These are phyloP conservation scores for Kalaharituber pfeilii DNA, from an alignment of 2,329 filamentous ascomycete genomes.

Conservation along the genomic window DNA sequence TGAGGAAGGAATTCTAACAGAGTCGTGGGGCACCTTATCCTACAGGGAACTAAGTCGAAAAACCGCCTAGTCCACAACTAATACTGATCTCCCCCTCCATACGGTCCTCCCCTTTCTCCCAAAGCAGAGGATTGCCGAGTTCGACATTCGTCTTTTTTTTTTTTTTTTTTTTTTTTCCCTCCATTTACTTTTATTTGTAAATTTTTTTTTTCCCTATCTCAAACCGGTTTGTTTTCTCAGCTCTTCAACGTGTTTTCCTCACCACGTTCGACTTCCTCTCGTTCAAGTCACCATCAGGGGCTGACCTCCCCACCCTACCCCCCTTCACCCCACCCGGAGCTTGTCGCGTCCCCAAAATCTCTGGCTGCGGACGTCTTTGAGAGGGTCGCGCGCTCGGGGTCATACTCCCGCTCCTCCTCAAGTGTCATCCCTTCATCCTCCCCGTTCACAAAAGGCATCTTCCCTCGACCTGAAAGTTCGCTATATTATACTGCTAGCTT, in stretches of 20 bases:
- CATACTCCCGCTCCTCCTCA: background rate
- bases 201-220: background rate
- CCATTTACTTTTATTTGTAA: too few relatives aligned
- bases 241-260: conserved; percentile 2
- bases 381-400: background rate
- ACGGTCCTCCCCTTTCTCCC: background rate
- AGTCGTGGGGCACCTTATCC: background rate
- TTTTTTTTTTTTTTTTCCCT: too few relatives aligned
- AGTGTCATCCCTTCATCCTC: background rate
- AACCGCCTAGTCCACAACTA: background rate
- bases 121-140: background rate
- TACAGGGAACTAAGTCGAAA: background rate
- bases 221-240: background rate
- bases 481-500: background rate
- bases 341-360: background rate
- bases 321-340: background rate
- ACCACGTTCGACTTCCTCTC: background rate
- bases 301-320: background rate
- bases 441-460: background rate
- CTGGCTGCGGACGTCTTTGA: background rate
- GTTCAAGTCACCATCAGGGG: background rate
- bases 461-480: background rate
- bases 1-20: background rate
- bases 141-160: too few relatives aligned
- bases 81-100: background rate